These are phyloP conservation scores for Nectriaceae sp. DNA, from an alignment of 2,329 filamentous ascomycete genomes.

Conservation along the genomic window DNA sequence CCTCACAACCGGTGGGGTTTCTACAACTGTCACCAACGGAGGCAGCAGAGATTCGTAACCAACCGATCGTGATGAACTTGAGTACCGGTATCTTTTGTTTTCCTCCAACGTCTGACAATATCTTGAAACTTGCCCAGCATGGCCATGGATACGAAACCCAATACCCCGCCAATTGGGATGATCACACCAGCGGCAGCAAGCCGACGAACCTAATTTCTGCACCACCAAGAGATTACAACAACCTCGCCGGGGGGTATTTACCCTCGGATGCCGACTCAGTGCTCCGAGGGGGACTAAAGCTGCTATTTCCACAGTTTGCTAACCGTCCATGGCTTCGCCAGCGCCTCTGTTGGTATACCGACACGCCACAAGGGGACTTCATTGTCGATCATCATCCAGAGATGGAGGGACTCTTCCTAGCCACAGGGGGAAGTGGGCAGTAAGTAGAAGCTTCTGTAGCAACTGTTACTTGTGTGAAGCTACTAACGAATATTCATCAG, in stretches of 20 bases:
- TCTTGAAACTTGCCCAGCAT: slow-evolving; percentile 63
- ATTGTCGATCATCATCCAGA: slow-evolving; percentile 14
- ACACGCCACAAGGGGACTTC: slow-evolving; percentile 15
- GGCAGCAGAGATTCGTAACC: too few relatives aligned
- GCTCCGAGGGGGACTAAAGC: slow-evolving; percentile 51
- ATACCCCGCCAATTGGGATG: too few relatives aligned
- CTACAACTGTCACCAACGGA: too few relatives aligned
- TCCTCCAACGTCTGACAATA: slow-evolving; percentile 48
- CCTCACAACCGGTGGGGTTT: too few relatives aligned
- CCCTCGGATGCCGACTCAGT: slow-evolving; percentile 53
- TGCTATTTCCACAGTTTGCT: slow-evolving; percentile 54
- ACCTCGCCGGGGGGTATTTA: slow-evolving; percentile 43
- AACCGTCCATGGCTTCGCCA: slow-evolving; percentile 6
- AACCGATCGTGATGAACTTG: slow-evolving; percentile 62
- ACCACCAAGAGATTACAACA: slow-evolving; percentile 37
- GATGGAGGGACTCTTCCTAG: slow-evolving; percentile 11
- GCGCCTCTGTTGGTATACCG: slow-evolving; percentile 17
- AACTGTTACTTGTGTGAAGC: too few relatives aligned
- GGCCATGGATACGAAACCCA: slow-evolving; percentile 54
- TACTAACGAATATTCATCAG: slow-evolving; percentile 4
- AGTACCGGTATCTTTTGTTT: slow-evolving; percentile 57
- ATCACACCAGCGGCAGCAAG: slow-evolving; percentile 21
- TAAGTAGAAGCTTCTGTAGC: not conserved
- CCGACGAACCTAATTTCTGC: slow-evolving; percentile 34
- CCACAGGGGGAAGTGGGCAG: slow-evolving; percentile 16